Conservation (phyloP, 305 asterid species). For the Ilex paraguariensis region DNA sequence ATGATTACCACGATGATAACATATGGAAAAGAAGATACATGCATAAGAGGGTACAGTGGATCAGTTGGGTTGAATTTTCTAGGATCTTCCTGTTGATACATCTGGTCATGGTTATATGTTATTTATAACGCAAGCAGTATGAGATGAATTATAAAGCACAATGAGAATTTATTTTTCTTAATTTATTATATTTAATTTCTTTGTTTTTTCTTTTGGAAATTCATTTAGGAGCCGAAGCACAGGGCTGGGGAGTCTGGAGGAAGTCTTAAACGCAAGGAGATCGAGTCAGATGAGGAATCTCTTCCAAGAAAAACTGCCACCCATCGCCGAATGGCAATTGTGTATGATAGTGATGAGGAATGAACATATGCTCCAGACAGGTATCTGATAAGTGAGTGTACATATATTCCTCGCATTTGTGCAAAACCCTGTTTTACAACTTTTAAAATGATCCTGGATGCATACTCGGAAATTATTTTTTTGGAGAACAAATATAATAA, state of each 20-base stretch:
- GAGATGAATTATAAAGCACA: background rate
- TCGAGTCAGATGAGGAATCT: conserved; percentile 92
- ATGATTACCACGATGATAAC: too few relatives aligned
- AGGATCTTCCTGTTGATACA: too few relatives aligned
- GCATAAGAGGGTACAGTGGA: too few relatives aligned
- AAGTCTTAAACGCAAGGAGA: conserved; percentile 64
- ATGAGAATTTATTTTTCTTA: too few relatives aligned
- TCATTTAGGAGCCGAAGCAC: conserved; percentile 66
- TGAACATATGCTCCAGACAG: conserved; percentile 12
- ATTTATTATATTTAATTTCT: conserved; percentile 5
- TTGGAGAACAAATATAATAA: too few relatives aligned
- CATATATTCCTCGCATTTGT: background rate
- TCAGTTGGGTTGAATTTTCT: too few relatives aligned
- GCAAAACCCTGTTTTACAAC: background rate
- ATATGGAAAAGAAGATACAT: too few relatives aligned
- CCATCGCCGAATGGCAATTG: conserved; percentile 88
- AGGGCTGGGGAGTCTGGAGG: conserved; percentile 57
- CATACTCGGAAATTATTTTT: too few relatives aligned
- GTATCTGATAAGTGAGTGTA: background rate
- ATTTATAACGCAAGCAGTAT: too few relatives aligned
- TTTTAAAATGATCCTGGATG: background rate
- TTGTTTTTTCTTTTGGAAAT: conserved; percentile 7
- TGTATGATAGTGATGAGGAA: conserved; percentile 87
- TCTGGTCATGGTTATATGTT: too few relatives aligned
- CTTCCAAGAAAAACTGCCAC: conserved; percentile 71